Base-by-base conservation (phyloP, 1,284 basidiomycete genomes). In the Pholiota adiposa region DNA sequence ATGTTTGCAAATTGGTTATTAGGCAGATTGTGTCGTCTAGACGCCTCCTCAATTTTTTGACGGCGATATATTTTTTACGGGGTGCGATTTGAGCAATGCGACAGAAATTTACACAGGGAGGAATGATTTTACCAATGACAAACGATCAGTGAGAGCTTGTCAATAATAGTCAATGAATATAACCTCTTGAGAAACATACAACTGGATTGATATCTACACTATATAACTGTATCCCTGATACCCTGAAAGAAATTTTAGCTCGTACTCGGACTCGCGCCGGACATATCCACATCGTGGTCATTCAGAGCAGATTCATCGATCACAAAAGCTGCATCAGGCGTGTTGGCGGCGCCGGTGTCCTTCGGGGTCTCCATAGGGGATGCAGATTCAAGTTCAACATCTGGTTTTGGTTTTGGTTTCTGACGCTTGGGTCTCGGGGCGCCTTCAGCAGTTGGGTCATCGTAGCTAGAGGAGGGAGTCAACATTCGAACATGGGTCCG, bases 381-480 rank as follows among this genome's bases (percentile, higher is more conserved):
- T 19, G 40, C 3, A 18, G 40, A 18, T 7, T 31, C 41, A 18
- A 21, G 19, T 44, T 54, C 51, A 8, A 9, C 38, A 9, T 49
- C 56, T 27, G 44, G 36, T 62, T 53, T 69, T 60, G 11, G 56
- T 27, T 62, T 70, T 70, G 27, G 62, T 58, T 71, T 70, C 49
- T 63, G 58, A 29, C 67, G 63, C 11, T 72, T 65, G 41, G 69
- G 69, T 54, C 63, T 63, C 23, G 63, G 56, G 5, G 65, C 64
- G 16, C 59, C 65, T 62, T 64, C 59, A 3, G 88, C 88, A n/a
- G 71, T 76, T 2, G 87, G 87, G 60, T 92, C 84, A 67, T 92
- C 86, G 65, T 85, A 87, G 41, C 89, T 92, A 51, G 16, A 27
- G 57, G 14, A 14, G 21, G 34, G 36, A n/a, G 19, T 51, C 40